Conservation (phyloP, 768 basidiomycete genomes). For the Lactarius hengduanensis region DNA sequence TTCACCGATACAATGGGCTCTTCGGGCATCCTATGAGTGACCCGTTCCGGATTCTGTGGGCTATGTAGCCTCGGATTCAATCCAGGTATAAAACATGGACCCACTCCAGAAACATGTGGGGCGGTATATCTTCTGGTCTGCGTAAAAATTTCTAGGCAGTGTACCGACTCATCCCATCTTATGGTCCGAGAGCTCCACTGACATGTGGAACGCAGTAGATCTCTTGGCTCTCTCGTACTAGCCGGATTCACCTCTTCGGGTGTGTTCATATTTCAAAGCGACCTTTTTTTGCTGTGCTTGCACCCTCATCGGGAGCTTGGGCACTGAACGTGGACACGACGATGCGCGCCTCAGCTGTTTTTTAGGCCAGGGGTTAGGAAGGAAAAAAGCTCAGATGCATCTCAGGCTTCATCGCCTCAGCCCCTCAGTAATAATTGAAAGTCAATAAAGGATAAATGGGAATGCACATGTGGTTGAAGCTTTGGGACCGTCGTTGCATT, state of each 20-base stretch:
- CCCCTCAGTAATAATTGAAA: background rate
- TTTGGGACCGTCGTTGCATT: background rate
- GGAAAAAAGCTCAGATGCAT: constrained; percentile 4
- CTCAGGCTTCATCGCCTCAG: background rate
- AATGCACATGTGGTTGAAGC: background rate
- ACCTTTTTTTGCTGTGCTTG: background rate
- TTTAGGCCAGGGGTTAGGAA: constrained; percentile 27
- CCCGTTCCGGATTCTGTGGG: constrained; percentile 1
- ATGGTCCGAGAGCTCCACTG: constrained; percentile 1
- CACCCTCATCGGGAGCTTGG: background rate
- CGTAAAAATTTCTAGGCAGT: background rate
- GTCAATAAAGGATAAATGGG: background rate
- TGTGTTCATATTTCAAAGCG: constrained; percentile 3
- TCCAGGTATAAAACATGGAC: constrained; percentile 1
- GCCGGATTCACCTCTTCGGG: constrained; percentile 17
- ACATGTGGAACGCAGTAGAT: constrained; percentile 20
- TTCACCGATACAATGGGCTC: constrained; percentile 20
- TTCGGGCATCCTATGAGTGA: constrained; percentile 21
- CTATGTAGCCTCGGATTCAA: background rate
- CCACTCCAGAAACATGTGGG: constrained; percentile 21
- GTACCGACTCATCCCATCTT: constrained; percentile 3
- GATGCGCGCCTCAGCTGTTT: constrained; percentile 10
- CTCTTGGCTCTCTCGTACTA: constrained; percentile 26
- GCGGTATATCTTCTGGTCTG: constrained; percentile 24
- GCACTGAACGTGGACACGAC: background rate